Evolutionary conservation across 352 stramenopile species (phyloP).

Genomic region (Pythium vanterpoolii): DNA sequence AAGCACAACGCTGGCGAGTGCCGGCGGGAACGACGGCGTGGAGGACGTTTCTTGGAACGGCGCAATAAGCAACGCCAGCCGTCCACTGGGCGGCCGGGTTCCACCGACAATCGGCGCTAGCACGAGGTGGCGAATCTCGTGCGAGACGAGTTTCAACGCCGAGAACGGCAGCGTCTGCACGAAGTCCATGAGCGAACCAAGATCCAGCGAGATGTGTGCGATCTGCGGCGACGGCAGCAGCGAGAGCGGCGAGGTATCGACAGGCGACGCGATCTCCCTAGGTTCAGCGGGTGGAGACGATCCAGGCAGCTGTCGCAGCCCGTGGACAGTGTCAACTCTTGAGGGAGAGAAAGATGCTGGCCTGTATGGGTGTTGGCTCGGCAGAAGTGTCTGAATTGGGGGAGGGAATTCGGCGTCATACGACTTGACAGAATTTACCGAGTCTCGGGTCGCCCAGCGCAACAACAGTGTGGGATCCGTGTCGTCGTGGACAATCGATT

Average conservation of each 20-base stretch:
- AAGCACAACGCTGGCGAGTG: not conserved
- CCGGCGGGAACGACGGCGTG: not conserved
- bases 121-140: not conserved
- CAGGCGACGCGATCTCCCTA: not conserved
- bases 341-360: too few species aligned
- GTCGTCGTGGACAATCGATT: not conserved
- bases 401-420: too few species aligned
- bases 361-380: too few species aligned
- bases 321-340: too few species aligned
- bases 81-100: not conserved
- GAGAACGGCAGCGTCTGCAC: not conserved
- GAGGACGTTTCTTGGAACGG: not conserved
- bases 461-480: too few species aligned
- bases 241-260: slow-evolving; percentile 1
- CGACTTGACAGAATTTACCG: too few species aligned
- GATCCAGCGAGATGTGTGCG: not conserved
- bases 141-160: not conserved
- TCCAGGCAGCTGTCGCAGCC: not conserved
- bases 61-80: not conserved
- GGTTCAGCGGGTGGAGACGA: too few species aligned
- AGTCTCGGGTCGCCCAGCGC: too few species aligned
- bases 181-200: not conserved
- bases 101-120: not conserved
- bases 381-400: too few species aligned
- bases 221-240: not conserved